phyloP scores from a whole-genome alignment of 768 basidiomycete species.

The Suillus alpinus region DNA sequence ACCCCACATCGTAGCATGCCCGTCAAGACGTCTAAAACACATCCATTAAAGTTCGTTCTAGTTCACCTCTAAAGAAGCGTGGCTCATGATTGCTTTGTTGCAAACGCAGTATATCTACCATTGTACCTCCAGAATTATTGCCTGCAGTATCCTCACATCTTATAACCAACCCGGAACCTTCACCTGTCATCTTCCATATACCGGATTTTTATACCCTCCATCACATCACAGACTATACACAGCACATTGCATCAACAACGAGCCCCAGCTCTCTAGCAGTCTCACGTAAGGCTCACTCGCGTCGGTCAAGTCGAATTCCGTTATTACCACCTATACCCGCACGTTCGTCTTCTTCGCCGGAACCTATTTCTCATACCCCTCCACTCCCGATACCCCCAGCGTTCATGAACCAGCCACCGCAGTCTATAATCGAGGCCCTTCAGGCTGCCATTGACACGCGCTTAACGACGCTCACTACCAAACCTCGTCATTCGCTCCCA shows the following conservation, averaged over 20 bases:
- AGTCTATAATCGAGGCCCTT: conserved; percentile 21
- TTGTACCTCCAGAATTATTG: conserved; percentile 52
- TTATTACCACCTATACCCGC: conserved; percentile 23
- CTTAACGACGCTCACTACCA: conserved; percentile 9
- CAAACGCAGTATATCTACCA: conserved; percentile 46
- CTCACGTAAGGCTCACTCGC: conserved; percentile 31
- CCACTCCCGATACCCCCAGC: conserved; percentile 8
- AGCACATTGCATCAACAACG: conserved; percentile 40
- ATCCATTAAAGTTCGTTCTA: conserved; percentile 76
- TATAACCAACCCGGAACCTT: conserved; percentile 14
- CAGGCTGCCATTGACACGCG: conserved; percentile 20
- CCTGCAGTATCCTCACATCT: conserved; percentile 39
- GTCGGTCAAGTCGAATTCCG: conserved; percentile 37
- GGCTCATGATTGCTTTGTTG: not conserved
- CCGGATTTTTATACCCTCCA: conserved; percentile 32
- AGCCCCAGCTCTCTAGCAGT: conserved; percentile 15
- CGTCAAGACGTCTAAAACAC: conserved; percentile 73
- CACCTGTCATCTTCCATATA: conserved; percentile 35
- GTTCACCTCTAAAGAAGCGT: not conserved
- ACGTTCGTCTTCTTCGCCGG: conserved; percentile 16
- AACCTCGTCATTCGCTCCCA: not conserved
- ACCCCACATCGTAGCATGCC: not conserved
- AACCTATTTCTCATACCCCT: conserved; percentile 18
- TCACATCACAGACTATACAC: conserved; percentile 38
- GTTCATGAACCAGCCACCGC: conserved; percentile 2